phyloP scores from a whole-genome alignment of 169 alveolate genomes.

The Ichthyophthirius multifiliis region DNA sequence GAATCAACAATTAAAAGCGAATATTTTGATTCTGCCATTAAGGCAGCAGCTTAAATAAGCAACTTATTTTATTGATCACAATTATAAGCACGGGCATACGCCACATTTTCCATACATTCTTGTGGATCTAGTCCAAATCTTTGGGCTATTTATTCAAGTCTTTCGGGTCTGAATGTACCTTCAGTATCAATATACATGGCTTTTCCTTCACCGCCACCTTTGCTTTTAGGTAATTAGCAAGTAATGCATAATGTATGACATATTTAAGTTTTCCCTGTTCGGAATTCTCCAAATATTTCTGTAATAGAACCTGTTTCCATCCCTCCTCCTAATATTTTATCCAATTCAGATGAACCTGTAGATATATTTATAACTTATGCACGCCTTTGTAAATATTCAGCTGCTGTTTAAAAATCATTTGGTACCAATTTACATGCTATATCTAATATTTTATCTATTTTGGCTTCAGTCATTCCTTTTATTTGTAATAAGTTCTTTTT shows the following conservation, averaged over 20 bases:
- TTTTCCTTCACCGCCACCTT: conserved; percentile 98
- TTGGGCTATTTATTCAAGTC: conserved; percentile 96
- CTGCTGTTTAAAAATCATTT: conserved; percentile 91
- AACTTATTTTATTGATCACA: conserved; percentile 96
- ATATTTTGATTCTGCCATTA: conserved; percentile 96
- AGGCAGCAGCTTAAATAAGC: conserved; percentile 94
- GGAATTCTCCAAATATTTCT: conserved; percentile 98
- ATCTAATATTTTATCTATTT: conserved; percentile 92
- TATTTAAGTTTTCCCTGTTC: conserved; percentile 98
- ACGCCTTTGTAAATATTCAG: conserved; percentile 90
- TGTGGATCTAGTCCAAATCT: conserved; percentile 95
- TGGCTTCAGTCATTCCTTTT: conserved; percentile 97
- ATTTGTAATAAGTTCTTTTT: conserved; percentile 86
- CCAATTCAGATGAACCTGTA: conserved; percentile 94
- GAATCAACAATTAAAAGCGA: conserved; percentile 97
- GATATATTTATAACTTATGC: conserved; percentile 91
- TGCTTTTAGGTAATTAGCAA: conserved; percentile 94
- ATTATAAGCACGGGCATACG: conserved; percentile 97
- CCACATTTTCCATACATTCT: conserved; percentile 96
- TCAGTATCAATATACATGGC: conserved; percentile 99
- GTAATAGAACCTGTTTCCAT: conserved; percentile 95
- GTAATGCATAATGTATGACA: conserved; percentile 93
- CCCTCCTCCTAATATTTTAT: conserved; percentile 96
- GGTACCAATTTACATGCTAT: conserved; percentile 92
- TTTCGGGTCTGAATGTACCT: conserved; percentile 99